Evolutionary conservation across 495 filamentous ascomycete genomes (phyloP).

Genomic region (Neurospora sp.): DNA sequence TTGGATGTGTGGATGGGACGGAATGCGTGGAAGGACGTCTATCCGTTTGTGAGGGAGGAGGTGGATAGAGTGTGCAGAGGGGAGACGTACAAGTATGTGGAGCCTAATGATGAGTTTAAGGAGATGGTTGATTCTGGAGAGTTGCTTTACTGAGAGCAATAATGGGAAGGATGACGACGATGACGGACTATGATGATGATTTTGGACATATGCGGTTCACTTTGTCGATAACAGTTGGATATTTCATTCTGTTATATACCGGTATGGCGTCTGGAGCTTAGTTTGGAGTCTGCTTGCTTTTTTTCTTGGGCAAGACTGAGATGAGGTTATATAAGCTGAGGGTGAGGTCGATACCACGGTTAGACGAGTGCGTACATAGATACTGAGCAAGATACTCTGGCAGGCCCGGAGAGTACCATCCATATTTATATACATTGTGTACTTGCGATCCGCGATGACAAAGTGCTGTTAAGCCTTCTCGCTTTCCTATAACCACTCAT

Average conservation of each 20-base stretch:
- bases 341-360: background rate
- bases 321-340: background rate
- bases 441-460: too few relatives aligned
- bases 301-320: background rate
- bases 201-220: background rate
- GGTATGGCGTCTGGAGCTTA: background rate
- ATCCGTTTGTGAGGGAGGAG: conserved; percentile 47
- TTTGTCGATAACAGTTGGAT: background rate
- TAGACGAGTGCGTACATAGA: background rate
- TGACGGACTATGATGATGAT: background rate
- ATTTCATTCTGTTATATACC: background rate
- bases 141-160: conserved; percentile 22
- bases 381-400: background rate
- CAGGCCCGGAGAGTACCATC: background rate
- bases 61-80: conserved; percentile 39
- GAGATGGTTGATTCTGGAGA: conserved; percentile 32
- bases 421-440: background rate
- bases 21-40: conserved; percentile 52
- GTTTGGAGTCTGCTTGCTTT: background rate
- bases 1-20: conserved; percentile 59
- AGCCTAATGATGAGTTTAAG: conserved; percentile 32
- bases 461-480: too few relatives aligned
- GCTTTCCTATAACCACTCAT: too few relatives aligned
- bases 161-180: background rate
- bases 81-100: conserved; percentile 25